Evolutionary conservation across 2,329 filamentous ascomycete genomes (phyloP).

Genomic region (Claviceps sp.): DNA sequence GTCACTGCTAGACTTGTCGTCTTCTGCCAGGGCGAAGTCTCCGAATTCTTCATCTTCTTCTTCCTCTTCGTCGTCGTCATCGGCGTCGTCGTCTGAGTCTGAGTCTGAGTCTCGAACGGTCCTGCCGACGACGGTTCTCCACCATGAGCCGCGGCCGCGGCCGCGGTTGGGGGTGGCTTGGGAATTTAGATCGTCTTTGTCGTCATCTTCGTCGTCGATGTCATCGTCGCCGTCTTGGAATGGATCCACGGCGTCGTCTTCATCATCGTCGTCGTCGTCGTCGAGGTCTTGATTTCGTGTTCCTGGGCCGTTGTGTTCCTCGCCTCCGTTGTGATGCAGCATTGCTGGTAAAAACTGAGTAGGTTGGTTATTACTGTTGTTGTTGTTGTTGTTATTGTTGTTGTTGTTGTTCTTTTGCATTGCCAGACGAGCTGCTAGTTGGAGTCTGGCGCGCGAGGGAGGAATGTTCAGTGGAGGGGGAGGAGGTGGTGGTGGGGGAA

Average conservation of each 20-base stretch:
- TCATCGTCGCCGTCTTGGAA: constrained; percentile 44
- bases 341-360: constrained; percentile 32
- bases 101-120: constrained; percentile 17
- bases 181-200: constrained; percentile 40
- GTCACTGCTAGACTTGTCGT: constrained; percentile 18
- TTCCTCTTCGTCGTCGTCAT: constrained; percentile 42
- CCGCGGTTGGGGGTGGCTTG: constrained; percentile 22
- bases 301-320: constrained; percentile 10
- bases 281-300: not conserved
- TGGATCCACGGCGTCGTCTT: constrained; percentile 22
- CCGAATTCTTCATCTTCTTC: constrained; percentile 57
- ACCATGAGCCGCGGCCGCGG: constrained; percentile 31
- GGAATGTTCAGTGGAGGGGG: constrained; percentile 72
- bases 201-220: constrained; percentile 30
- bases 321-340: constrained; percentile 24
- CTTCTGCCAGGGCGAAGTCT: constrained; percentile 54
- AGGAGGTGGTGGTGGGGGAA: constrained; percentile 48
- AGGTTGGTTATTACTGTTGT: constrained; percentile 18
- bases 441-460: constrained; percentile 73
- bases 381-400: too few relatives aligned
- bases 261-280: constrained; percentile 15
- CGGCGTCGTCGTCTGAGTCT: constrained; percentile 29
- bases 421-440: constrained; percentile 78
- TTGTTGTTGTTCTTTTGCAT: constrained; percentile 52
- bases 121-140: constrained; percentile 27